Evolutionary conservation across 192 early-diverging fungal genomes (phyloP).

Genomic region (Entomortierella parvispora): DNA sequence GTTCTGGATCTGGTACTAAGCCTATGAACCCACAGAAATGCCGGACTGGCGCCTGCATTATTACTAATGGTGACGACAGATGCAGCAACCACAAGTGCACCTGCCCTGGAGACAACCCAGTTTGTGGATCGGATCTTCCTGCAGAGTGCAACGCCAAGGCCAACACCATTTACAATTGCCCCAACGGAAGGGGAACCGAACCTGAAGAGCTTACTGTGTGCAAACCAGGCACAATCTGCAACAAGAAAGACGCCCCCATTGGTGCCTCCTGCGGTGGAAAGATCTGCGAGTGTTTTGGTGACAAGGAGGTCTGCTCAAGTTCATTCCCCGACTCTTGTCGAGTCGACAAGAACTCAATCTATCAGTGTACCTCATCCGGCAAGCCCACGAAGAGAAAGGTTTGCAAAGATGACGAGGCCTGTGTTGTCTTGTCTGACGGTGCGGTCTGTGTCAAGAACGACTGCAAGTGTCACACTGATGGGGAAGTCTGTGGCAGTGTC

Average conservation of each 20-base stretch:
- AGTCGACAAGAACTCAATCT: conserved; percentile 1
- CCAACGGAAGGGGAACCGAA: no score
- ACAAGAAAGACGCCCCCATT: no score
- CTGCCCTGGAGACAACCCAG: conserved; percentile 4
- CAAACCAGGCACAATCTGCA: no score
- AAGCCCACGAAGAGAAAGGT: background rate
- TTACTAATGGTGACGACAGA: background rate
- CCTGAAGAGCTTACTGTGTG: no score
- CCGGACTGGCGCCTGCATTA: background rate
- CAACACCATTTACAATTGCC: background rate
- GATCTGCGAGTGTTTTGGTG: background rate
- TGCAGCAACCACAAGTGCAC: background rate
- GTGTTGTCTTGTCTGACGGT: background rate
- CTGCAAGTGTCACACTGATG: conserved; percentile 7
- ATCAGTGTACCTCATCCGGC: background rate
- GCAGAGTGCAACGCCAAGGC: background rate
- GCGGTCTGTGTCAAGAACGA: background rate
- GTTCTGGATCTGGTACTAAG: background rate
- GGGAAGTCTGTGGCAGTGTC: background rate
- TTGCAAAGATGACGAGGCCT: background rate
- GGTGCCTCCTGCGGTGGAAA: no score
- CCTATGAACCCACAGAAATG: background rate
- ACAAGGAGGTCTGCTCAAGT: background rate
- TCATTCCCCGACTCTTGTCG: conserved; percentile 2
- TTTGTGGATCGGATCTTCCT: conserved; percentile 1